Conservation (phyloP, 352 stramenopile genomes). For the Pelagophyceae sp. region DNA sequence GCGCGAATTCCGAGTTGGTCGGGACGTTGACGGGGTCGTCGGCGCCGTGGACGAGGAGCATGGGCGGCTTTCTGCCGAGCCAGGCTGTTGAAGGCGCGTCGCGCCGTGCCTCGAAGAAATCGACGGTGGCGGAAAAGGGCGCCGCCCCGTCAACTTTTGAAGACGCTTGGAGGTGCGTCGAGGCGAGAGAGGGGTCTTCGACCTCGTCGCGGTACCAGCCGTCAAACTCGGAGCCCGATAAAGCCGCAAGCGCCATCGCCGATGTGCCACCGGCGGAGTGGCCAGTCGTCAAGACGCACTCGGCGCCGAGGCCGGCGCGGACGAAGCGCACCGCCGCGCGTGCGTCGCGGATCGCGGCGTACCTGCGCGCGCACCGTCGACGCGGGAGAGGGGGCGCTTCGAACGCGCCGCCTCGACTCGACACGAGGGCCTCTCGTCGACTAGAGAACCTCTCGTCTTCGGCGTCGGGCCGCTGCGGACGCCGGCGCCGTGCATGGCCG, state of each 20-base stretch:
- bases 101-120: neutral
- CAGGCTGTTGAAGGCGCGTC: too few relatives aligned
- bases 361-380: too few relatives aligned
- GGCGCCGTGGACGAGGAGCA: neutral
- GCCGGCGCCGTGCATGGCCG: too few relatives aligned
- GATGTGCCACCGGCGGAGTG: neutral
- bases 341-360: neutral
- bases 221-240: neutral
- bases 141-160: neutral
- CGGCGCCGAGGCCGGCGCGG: neutral
- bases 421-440: too few relatives aligned
- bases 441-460: too few relatives aligned
- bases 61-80: neutral
- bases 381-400: too few relatives aligned
- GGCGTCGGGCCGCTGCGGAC: too few relatives aligned
- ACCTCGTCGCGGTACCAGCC: neutral
- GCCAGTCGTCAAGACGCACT: neutral
- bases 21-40: neutral
- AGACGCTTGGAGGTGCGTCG: neutral
- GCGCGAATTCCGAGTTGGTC: neutral
- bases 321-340: neutral
- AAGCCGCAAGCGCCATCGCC: neutral
- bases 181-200: neutral
- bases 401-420: too few relatives aligned
- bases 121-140: neutral